These are phyloP conservation scores for Climacium dendroides DNA, from an alignment of 225 moss, liverwort and hornwort species.

Conservation along the genomic window DNA sequence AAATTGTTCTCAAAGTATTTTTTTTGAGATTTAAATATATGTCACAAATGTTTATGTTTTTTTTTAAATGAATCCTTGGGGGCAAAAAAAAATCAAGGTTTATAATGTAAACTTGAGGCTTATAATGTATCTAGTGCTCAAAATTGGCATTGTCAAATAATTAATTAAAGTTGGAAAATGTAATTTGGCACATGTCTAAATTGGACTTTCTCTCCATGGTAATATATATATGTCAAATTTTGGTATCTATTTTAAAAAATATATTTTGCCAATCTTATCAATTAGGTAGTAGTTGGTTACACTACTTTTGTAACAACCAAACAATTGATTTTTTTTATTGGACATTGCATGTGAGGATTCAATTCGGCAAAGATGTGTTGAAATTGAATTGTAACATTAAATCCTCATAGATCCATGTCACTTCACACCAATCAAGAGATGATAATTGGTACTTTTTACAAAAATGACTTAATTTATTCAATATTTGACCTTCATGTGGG, in stretches of 20 bases:
- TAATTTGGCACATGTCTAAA: background rate
- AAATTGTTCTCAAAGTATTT: background rate
- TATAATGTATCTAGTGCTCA: background rate
- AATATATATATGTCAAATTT: too few relatives aligned
- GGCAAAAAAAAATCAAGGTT: too few relatives aligned
- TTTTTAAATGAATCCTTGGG: too few relatives aligned
- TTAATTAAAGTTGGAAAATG: background rate
- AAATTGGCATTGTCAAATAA: fast-evolving
- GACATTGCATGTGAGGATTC: fast-evolving
- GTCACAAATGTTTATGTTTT: fast-evolving
- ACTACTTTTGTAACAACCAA: background rate
- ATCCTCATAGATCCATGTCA: fast-evolving
- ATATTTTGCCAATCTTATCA: too few relatives aligned
- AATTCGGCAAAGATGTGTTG: fast-evolving
- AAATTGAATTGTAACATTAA: background rate
- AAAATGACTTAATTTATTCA: too few relatives aligned
- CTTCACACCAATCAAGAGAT: too few relatives aligned
- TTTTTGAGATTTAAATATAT: fast-evolving
- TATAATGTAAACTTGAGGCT: too few relatives aligned
- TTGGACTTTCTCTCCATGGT: too few relatives aligned
- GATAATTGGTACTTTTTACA: background rate
- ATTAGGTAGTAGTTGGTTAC: too few relatives aligned
- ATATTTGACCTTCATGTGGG: fast-evolving
- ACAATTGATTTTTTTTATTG: background rate
- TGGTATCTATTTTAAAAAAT: too few relatives aligned